A percentile compares a stretch with the other conserved stretches of the same genome.
Evolutionary conservation across 768 basidiomycete genomes (phyloP).

Genomic region (Boletus tomentosulus): DNA sequence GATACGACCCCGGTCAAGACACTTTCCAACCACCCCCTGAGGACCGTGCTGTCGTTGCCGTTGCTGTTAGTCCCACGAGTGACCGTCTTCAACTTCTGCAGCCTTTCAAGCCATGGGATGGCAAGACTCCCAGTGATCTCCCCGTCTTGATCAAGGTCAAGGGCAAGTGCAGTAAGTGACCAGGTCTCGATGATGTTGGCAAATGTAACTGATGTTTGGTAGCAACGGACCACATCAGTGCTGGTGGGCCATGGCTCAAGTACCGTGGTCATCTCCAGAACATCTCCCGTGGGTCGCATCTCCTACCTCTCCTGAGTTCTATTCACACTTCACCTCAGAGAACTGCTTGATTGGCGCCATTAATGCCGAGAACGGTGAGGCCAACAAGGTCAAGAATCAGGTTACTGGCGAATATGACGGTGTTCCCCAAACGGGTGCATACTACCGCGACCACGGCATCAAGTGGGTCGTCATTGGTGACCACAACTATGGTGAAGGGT

Average conservation of each 20-base stretch:
- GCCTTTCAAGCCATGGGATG: constrained; percentile 92
- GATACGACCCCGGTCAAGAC: constrained; percentile 95
- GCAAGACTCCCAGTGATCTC: constrained; percentile 83
- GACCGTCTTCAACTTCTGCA: constrained; percentile 88
- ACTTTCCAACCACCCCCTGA: constrained; percentile 94
- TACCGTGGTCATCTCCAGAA: constrained; percentile 99
- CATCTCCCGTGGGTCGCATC: constrained; percentile 72
- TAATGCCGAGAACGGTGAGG: constrained; percentile 91
- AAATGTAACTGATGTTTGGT: constrained; percentile 1
- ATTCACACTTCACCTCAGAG: constrained; percentile 42
- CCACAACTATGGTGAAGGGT: constrained; percentile 96
- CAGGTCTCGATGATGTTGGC: neutral
- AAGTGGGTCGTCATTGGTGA: constrained; percentile 98
- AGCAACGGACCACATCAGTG: constrained; percentile 93
- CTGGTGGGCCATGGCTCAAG: constrained; percentile 99
- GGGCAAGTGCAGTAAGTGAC: constrained; percentile 93
- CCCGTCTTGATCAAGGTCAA: constrained; percentile 97
- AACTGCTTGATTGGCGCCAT: constrained; percentile 98
- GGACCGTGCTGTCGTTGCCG: constrained; percentile 78
- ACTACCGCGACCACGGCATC: constrained; percentile 85
- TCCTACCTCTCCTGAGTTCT: neutral
- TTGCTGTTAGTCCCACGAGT: constrained; percentile 79
- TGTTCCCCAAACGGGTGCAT: constrained; percentile 81
- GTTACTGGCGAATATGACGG: constrained; percentile 78
- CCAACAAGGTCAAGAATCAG: constrained; percentile 94